Evolutionary conservation across 1,139 yeast species (phyloP), one percentile per base, ranked within the genome.

Genomic region (Wickerhamiella infanticola): DNA sequence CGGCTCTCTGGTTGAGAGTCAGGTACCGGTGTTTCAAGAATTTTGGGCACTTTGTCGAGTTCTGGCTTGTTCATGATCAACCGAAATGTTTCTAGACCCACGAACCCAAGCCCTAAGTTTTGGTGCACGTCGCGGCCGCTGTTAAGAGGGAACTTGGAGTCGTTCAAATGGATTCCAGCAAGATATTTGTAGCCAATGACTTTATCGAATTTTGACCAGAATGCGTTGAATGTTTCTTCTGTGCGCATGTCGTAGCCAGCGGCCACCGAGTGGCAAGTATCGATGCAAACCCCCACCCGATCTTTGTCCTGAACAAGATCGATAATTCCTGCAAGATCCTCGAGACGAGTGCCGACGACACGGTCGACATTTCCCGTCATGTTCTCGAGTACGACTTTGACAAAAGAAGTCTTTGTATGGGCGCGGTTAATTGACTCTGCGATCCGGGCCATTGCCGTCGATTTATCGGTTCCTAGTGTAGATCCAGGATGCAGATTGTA

Each of bases 401-500:
- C 97, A 58, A 77, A 80, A 4, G 64, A 56, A 0, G 98, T 90
- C 47, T 77, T 77, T 31, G 65, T 63, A 41, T 83, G 80, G 5
- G 94, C 96, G 39, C 66, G 69, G 61, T 93, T 90, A 54, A 90
- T 79, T 52, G 82, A 81, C 18, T 69, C 69, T 0, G 97, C 96
- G 52, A 90, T 67, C 47, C 77, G 74, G 44, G 64, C 64, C 44
- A 88, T 64, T 1, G 94, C 84, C 29, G 68, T 73, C 3, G 63
- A 58, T 57, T 80, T 85, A 58, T 83, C 75, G 3, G 57, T 58
- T 45, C 79, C 83, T 45, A 90, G 66, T 37, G 86, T 75, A 1
- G 96, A 84, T 0, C 99, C 98, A 0, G 99, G 98, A 50, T 90
- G 98, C 62, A 93, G 77, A 61, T 90, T 90, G 64, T 90, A 90